Evolutionary conservation across 305 asterid species (phyloP).

Genomic region (Fraxinus greggii): DNA sequence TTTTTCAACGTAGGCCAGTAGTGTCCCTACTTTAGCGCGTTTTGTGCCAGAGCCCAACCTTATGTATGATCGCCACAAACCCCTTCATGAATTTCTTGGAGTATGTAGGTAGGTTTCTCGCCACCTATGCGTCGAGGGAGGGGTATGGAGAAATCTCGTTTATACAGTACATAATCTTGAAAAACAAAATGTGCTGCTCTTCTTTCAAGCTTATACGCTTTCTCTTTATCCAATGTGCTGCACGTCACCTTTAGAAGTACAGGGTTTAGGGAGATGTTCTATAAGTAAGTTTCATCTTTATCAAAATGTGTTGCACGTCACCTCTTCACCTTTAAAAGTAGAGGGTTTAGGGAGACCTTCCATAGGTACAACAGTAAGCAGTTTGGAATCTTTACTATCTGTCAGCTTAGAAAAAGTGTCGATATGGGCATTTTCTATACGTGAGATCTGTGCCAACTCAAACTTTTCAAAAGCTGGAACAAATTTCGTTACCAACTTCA

Average conservation of each 20-base stretch:
- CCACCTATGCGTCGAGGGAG: neutral
- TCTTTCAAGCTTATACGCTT: neutral
- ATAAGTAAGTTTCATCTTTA: neutral
- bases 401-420: neutral
- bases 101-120: neutral
- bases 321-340: too few relatives aligned
- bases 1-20: neutral
- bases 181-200: neutral
- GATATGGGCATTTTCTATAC: neutral
- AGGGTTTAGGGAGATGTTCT: too few relatives aligned
- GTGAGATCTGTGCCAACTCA: neutral
- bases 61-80: neutral
- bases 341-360: too few relatives aligned
- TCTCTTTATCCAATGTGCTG: neutral
- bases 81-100: neutral
- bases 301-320: neutral
- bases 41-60: neutral
- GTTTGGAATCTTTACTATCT: neutral
- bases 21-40: neutral
- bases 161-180: neutral
- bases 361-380: neutral
- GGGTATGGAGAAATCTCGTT: neutral
- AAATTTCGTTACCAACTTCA: neutral
- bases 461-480: neutral
- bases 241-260: too few relatives aligned